Conservation (phyloP, 2,329 filamentous ascomycete species). For the Talaromyces albobiverticillius region DNA sequence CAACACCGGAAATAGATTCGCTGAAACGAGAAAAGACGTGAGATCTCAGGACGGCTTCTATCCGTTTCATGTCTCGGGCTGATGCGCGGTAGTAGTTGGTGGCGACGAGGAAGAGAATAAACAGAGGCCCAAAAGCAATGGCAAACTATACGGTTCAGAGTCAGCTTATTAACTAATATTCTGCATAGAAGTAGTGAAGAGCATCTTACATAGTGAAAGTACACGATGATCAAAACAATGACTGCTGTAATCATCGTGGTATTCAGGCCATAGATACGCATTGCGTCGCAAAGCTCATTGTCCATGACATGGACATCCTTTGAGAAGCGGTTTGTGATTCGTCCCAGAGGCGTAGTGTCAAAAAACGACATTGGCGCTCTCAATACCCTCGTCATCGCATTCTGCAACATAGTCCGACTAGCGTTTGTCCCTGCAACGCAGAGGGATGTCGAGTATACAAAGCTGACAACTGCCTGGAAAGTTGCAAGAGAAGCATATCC, state of each 20-base stretch:
- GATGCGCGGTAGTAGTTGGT: conserved; percentile 87
- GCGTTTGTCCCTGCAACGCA: conserved; percentile 77
- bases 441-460: conserved; percentile 73
- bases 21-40: conserved; percentile 86
- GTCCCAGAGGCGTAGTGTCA: conserved; percentile 90
- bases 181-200: background rate
- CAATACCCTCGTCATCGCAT: conserved; percentile 72
- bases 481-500: conserved; percentile 69
- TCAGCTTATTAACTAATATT: background rate
- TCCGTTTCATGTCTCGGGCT: conserved; percentile 89
- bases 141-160: conserved; percentile 52
- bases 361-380: conserved; percentile 82
- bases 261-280: conserved; percentile 90
- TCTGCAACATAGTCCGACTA: conserved; percentile 76
- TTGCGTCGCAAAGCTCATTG: conserved; percentile 81
- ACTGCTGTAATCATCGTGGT: conserved; percentile 77
- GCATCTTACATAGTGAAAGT: conserved; percentile 69
- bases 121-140: conserved; percentile 66
- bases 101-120: conserved; percentile 75
- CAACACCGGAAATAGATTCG: conserved; percentile 79
- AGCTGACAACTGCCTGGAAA: conserved; percentile 70
- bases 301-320: conserved; percentile 97
- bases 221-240: conserved; percentile 89
- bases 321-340: conserved; percentile 94
- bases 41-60: conserved; percentile 85